A percentile compares a stretch with the other conserved stretches of the same genome.
These are phyloP conservation scores for Coriolopsis trogii DNA, from an alignment of 1,284 basidiomycete genomes.

Conservation along the genomic window DNA sequence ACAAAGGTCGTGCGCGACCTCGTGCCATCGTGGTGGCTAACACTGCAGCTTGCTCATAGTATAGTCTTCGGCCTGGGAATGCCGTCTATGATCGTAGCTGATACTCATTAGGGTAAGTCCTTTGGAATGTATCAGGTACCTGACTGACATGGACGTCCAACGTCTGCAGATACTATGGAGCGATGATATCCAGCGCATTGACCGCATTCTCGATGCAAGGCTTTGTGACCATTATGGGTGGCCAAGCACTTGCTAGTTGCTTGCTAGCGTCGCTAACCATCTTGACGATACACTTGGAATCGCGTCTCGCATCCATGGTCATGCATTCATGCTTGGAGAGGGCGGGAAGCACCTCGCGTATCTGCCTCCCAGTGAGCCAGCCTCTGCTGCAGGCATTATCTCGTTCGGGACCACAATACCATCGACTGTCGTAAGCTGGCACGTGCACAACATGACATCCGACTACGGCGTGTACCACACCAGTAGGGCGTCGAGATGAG, in stretches of 20 bases:
- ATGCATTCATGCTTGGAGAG: conserved; percentile 65
- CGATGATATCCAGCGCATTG: conserved; percentile 62
- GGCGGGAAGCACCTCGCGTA: conserved; percentile 51
- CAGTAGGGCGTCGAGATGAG: conserved; percentile 49
- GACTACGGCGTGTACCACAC: conserved; percentile 65
- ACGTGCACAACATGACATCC: conserved; percentile 55
- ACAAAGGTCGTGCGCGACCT: conserved; percentile 41
- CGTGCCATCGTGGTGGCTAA: background rate
- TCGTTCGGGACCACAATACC: conserved; percentile 39
- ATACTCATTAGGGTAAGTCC: conserved; percentile 52
- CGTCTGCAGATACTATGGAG: conserved; percentile 58
- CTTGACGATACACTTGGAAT: conserved; percentile 69
- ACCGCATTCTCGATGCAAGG: conserved; percentile 71
- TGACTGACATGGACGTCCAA: too few species aligned
- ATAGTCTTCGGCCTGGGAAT: conserved; percentile 66
- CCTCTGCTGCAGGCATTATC: conserved; percentile 5
- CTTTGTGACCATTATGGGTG: conserved; percentile 77
- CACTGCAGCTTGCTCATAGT: conserved; percentile 31
- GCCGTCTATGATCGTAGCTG: conserved; percentile 68
- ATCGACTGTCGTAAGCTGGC: conserved; percentile 57
- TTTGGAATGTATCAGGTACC: background rate
- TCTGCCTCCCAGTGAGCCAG: conserved; percentile 35
- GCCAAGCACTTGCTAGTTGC: conserved; percentile 68
- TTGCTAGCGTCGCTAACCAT: conserved; percentile 61
- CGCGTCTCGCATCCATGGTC: conserved; percentile 67